Conservation (phyloP, 1,139 yeast genomes). For the Yueomyces sp. region DNA sequence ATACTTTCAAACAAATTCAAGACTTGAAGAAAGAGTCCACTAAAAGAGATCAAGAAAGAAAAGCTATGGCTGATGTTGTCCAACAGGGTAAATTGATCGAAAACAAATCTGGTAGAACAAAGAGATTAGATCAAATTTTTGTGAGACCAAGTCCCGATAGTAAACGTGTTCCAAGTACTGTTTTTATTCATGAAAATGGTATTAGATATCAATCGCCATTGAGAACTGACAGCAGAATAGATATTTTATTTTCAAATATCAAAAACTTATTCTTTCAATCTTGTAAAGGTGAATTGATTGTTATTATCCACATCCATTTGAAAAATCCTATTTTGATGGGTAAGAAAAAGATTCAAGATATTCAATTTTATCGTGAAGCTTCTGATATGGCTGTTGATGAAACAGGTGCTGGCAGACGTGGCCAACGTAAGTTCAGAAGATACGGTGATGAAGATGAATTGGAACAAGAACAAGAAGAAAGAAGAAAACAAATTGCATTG, state of each 20-base stretch:
- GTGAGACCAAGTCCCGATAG: constrained; percentile 95
- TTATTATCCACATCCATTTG: constrained; percentile 82
- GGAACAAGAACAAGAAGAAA: constrained; percentile 97
- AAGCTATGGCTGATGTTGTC: constrained; percentile 89
- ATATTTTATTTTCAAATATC: constrained; percentile 77
- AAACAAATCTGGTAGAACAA: constrained; percentile 67
- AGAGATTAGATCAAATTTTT: constrained; percentile 76
- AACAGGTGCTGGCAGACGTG: constrained; percentile 78
- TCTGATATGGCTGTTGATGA: constrained; percentile 95
- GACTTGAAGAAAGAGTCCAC: constrained; percentile 88
- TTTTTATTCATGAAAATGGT: constrained; percentile 93
- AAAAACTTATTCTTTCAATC: constrained; percentile 94
- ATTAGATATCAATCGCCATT: constrained; percentile 79
- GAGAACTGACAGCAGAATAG: constrained; percentile 76
- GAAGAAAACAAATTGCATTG: constrained; percentile 77
- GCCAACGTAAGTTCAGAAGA: constrained; percentile 49
- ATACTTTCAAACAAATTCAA: constrained; percentile 78
- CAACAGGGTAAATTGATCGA: constrained; percentile 83
- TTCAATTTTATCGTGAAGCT: constrained; percentile 94
- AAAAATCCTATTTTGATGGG: constrained; percentile 92
- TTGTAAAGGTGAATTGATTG: constrained; percentile 87
- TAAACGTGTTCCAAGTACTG: constrained; percentile 82
- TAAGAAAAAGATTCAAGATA: constrained; percentile 87
- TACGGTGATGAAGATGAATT: constrained; percentile 98
- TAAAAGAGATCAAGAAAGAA: constrained; percentile 81